A percentile compares a stretch with the other conserved stretches of the same genome.
Conservation (phyloP, 192 early-diverging fungal genomes). For the Thamnidium elegans region DNA sequence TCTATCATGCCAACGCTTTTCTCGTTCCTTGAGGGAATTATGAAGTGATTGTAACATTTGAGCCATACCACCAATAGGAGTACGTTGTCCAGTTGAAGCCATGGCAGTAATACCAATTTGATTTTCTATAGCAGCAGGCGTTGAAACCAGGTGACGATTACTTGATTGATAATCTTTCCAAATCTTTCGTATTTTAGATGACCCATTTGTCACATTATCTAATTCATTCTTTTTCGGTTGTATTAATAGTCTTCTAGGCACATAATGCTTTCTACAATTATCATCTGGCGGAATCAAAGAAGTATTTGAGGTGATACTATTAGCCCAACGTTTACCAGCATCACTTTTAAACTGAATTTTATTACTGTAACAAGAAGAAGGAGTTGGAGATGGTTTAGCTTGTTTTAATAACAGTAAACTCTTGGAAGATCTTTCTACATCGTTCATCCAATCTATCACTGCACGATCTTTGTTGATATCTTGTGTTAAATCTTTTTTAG, state of each 20-base stretch:
- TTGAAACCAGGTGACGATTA: background rate
- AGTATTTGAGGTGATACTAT: constrained; percentile 14
- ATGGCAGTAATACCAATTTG: constrained; percentile 2
- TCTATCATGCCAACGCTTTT: constrained; percentile 10
- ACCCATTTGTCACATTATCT: background rate
- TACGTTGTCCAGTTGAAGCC: constrained; percentile 1
- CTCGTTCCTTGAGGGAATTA: constrained; percentile 19
- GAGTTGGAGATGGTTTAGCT: constrained; percentile 2
- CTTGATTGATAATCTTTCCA: constrained; percentile 15
- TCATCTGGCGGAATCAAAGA: constrained; percentile 19
- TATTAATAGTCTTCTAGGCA: constrained; percentile 7
- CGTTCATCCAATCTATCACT: constrained; percentile 29
- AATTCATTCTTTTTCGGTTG: background rate
- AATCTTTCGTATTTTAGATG: constrained; percentile 11
- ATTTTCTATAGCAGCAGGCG: background rate
- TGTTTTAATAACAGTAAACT: background rate
- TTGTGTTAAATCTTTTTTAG: constrained; percentile 7
- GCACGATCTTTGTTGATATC: constrained; percentile 15
- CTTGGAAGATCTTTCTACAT: constrained; percentile 16
- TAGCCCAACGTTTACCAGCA: constrained; percentile 22
- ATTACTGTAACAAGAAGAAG: constrained; percentile 1
- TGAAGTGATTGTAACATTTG: constrained; percentile 25
- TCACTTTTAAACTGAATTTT: constrained; percentile 25
- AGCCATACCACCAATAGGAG: constrained; percentile 19
- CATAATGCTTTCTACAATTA: constrained; percentile 13